These are phyloP conservation scores for Botryosphaeria dothidea DNA, from an alignment of 2,329 filamentous ascomycete species.

Conservation along the genomic window DNA sequence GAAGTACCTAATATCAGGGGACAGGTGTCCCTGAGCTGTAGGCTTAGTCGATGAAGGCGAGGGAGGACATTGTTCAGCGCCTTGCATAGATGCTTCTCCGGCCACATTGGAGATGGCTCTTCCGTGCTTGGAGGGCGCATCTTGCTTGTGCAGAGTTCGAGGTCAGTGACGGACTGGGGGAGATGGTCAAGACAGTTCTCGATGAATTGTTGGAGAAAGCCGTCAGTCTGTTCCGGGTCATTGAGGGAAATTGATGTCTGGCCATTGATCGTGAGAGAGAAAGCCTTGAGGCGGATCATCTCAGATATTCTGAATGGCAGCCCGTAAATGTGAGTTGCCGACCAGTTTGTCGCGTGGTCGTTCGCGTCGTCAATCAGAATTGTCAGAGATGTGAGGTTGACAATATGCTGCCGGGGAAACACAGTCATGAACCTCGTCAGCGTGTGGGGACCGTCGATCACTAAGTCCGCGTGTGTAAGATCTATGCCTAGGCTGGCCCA, in stretches of 20 bases:
- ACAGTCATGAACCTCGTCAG: background rate
- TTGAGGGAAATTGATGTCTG: background rate
- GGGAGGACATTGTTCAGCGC: background rate
- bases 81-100: background rate
- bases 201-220: background rate
- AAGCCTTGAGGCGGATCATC: background rate
- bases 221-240: background rate
- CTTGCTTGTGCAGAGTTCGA: background rate
- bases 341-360: no score
- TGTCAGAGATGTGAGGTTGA: background rate
- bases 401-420: background rate
- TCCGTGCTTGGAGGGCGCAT: background rate
- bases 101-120: background rate
- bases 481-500: background rate
- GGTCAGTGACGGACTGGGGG: background rate
- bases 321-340: background rate
- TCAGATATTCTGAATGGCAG: background rate
- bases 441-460: background rate
- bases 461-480: background rate
- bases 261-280: background rate
- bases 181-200: background rate
- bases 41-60: background rate
- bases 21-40: background rate
- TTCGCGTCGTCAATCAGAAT: no score
- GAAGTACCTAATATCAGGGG: background rate